Base-by-base conservation (phyloP, 164 flowering plant genomes). In the Kalanchoe fedtschenkoi region DNA sequence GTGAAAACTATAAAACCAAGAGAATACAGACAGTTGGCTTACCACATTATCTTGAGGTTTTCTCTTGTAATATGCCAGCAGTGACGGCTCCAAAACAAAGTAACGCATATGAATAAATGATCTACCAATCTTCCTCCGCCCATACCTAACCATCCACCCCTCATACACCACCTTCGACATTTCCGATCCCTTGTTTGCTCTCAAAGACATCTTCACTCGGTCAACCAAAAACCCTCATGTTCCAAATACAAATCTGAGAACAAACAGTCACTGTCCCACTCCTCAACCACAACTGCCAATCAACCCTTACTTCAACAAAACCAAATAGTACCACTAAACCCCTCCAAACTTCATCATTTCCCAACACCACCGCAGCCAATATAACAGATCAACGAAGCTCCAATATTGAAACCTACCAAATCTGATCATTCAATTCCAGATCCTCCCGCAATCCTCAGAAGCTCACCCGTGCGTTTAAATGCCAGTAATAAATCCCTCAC, bases 111-210 rank as follows among this genome's bases (percentile, higher is more conserved):
- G 99, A 57, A 95, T 89, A 65, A 64, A 95, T 2, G 99, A 95
- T 69, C 97, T 75, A 3, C 99, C 99, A 70, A 95, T 87, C 87
- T 89, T 95, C 76, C 97, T 74, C 76, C 99, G 70, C 24, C 99
- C 99, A 70, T 83, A 87, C 62, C 99, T 74, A 35, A 95, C 99
- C 97, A 95, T 86, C 97, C 97, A 95, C 63, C 99, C 99, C 73
- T 95, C 99, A 47, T 91, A 83, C 24, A 95, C 91, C 58, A 89
- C 88, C 79, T 89, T 88, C 63, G 95, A 62, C 78, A 56, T 65
- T 26, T 64, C 61, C 7, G 55, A 39, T 79, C 32, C 32, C 32
- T 22, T 51, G 30, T 51, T 51, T 9, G 21, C 56, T 51, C 56
- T 51, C 3, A 32, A 15, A 51, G 56, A 51, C 56, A 51, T 51